Percentiles rank a stretch among this genome's conserved stretches.
Evolutionary conservation across 1,284 basidiomycete species (phyloP).

Genomic region (Trichosporon sp.): DNA sequence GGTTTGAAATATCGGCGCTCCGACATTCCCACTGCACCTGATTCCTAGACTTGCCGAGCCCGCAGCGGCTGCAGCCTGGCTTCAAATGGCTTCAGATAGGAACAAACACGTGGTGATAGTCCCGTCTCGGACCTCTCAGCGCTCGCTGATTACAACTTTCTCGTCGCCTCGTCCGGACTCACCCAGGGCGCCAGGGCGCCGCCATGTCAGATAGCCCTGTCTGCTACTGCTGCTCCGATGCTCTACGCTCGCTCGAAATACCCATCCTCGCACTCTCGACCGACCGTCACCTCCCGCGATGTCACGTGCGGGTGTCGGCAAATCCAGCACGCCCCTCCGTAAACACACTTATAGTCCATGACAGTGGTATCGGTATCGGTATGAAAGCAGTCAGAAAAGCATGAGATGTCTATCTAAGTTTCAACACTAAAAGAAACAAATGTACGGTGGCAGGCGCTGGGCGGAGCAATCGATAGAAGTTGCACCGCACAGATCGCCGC

Average conservation of each 20-base stretch:
- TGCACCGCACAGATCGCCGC: background rate
- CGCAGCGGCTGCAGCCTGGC: background rate
- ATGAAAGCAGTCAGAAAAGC: background rate
- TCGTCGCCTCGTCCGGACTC: background rate
- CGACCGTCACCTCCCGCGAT: background rate
- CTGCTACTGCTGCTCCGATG: background rate
- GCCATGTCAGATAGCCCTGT: background rate
- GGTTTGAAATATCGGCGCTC: slow-evolving; percentile 2
- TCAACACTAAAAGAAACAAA: background rate
- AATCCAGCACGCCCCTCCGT: background rate
- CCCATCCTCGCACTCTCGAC: background rate
- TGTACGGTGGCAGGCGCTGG: background rate
- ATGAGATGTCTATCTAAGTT: background rate
- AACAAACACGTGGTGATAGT: background rate
- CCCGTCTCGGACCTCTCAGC: background rate
- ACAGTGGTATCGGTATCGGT: background rate
- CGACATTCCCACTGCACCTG: background rate
- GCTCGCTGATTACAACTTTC: background rate
- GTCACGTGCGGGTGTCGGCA: background rate
- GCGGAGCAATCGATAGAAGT: background rate
- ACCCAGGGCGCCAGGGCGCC: background rate
- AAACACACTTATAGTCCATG: background rate
- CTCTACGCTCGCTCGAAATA: background rate
- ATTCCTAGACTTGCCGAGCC: background rate
- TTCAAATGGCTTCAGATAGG: too few species aligned